Base-by-base conservation (phyloP, 2,329 filamentous ascomycete species). In the Botrytis deweyae region DNA sequence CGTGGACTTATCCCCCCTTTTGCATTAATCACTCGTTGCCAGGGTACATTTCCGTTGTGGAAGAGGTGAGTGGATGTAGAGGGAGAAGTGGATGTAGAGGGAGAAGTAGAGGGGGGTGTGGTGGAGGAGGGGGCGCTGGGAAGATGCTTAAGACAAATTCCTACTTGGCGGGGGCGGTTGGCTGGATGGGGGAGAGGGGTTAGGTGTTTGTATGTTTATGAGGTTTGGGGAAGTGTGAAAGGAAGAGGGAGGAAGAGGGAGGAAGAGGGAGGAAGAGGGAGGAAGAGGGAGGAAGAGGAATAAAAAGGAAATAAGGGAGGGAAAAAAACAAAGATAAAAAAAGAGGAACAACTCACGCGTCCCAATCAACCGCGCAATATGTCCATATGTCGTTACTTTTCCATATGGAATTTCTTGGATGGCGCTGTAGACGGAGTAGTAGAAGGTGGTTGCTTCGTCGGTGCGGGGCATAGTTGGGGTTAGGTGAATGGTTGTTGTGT, bases 11-110 rank as follows among this genome's bases (percentile, higher is more conserved):
- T 97, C 74, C 89, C 86, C 36, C 95, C 95, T 83, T 93, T 95
- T 22, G 93, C 85, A 82, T 95, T 97, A 81, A 98, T 92, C 74
- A 98, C 93, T 74, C 96, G 87, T 85, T 98, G 95, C 95, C 95
- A 98, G 0, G 95, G 95, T 5, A 98, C 95, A 77, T 92, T 98
- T 38, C 85, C 86, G 74, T 88, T 86, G 82, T 97, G 91, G 84
- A 92, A 9, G 33, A 25, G 10, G 33, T 6, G 59, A 10, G 9
- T 7, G 1, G 22, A 5, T 2, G 33, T 22, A 9, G 33, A 2
- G 9, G 12, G 38, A 10, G 58, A 25, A 12, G 22, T 3, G 7
- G 6, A 33, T 22, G 29, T 33, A 10, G 55, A 6, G 18, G 9
- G 10, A 9, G 55, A 6, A 20, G 9, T 6, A 9, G 33, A 22